Conservation (phyloP, 257 asterid species). For the Nicotiana otophora region DNA sequence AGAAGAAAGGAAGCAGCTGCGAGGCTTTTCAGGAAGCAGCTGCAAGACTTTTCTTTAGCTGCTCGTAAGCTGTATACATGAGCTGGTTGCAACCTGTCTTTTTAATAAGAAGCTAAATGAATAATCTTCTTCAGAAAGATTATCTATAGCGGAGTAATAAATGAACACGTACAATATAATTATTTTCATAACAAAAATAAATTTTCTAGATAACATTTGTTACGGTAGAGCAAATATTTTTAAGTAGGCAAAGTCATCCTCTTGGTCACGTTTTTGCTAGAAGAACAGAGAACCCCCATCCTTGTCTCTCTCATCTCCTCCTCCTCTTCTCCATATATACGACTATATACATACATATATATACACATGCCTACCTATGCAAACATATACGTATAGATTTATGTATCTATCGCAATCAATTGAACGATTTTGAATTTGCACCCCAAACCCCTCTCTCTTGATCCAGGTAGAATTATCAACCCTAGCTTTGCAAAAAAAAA, state of each 20-base stretch:
- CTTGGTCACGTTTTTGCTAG: conserved; percentile 19
- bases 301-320: conserved; percentile 7
- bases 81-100: too few relatives aligned
- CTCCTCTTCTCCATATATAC: conserved; percentile 14
- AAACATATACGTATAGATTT: background rate
- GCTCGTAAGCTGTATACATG: too few relatives aligned
- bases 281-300: conserved; percentile 2
- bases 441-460: conserved; percentile 17
- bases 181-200: too few relatives aligned
- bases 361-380: conserved; percentile 1
- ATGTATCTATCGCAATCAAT: conserved; percentile 14
- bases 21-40: too few relatives aligned
- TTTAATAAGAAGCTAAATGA: too few relatives aligned
- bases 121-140: too few relatives aligned
- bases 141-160: too few relatives aligned
- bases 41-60: too few relatives aligned
- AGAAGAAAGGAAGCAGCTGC: too few relatives aligned
- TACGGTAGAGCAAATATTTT: too few relatives aligned
- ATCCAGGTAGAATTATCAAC: conserved; percentile 31
- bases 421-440: conserved; percentile 29
- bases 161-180: too few relatives aligned
- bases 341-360: conserved; percentile 11
- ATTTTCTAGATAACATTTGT: too few relatives aligned
- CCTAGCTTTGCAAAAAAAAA: conserved; percentile 18
- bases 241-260: conserved; percentile 31